phyloP scores from a whole-genome alignment of 164 flowering plant genomes.

The Houttuynia cordata region DNA sequence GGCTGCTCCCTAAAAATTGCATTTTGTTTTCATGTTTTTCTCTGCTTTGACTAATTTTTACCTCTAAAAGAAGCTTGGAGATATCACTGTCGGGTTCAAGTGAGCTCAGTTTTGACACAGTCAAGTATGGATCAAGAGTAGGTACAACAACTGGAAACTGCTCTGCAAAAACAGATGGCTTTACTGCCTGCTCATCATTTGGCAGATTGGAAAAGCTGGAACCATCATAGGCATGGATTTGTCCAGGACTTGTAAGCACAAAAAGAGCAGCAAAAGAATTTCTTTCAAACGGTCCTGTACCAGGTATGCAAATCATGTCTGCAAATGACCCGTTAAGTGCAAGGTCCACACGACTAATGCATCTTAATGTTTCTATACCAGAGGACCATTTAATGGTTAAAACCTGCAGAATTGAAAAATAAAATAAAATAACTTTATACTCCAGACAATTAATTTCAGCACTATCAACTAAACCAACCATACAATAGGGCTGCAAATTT shows the following conservation, averaged over 20 bases:
- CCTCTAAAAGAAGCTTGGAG: slow-evolving; percentile 42
- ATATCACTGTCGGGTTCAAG: slow-evolving; percentile 24
- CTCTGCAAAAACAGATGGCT: slow-evolving; percentile 23
- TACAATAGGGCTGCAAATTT: too few relatives aligned
- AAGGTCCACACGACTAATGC: slow-evolving; percentile 54
- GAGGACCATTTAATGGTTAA: slow-evolving; percentile 76
- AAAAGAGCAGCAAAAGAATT: slow-evolving; percentile 35
- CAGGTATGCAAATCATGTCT: slow-evolving; percentile 63
- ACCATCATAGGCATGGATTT: slow-evolving; percentile 46
- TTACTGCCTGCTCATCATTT: slow-evolving; percentile 27
- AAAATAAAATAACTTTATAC: not conserved
- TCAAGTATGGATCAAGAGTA: slow-evolving; percentile 45
- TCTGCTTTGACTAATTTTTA: slow-evolving; percentile 7
- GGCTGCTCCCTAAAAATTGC: not conserved
- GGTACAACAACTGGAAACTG: slow-evolving; percentile 52
- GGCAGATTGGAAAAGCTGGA: slow-evolving; percentile 26
- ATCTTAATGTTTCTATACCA: slow-evolving; percentile 48
- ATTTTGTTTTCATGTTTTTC: not conserved
- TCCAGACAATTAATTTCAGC: not conserved
- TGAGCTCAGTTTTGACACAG: slow-evolving; percentile 37
- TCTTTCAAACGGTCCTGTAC: slow-evolving; percentile 25
- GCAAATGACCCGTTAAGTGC: slow-evolving; percentile 71
- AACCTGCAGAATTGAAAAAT: slow-evolving; percentile 37
- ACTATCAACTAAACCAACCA: too few relatives aligned
- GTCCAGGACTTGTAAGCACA: slow-evolving; percentile 80